Percentiles rank a stretch among this genome's conserved stretches.
These are phyloP conservation scores for Mucuna pruriens DNA, from an alignment of 306 rosid genomes.

Conservation along the genomic window DNA sequence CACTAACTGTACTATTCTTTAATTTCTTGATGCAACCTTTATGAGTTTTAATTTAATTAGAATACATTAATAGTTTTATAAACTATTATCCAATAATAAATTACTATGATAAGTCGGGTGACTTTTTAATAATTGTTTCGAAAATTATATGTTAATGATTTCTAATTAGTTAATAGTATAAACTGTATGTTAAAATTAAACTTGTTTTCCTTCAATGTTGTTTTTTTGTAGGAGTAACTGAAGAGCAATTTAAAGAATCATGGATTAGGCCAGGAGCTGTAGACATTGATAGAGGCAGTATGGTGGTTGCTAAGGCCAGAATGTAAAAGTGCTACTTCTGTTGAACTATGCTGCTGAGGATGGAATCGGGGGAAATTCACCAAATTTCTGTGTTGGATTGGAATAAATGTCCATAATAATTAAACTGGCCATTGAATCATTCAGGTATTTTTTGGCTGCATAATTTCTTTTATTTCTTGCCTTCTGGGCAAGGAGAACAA, in stretches of 20 bases:
- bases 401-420: constrained; percentile 34
- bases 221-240: constrained; percentile 80
- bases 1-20: not conserved
- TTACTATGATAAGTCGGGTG: not conserved
- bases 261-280: constrained; percentile 86
- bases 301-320: constrained; percentile 85
- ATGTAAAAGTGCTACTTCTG: constrained; percentile 47
- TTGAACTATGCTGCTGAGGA: not conserved
- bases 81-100: not conserved
- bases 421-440: constrained; percentile 24
- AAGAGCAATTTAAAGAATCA: constrained; percentile 89
- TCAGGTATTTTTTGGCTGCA: constrained; percentile 4
- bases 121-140: not conserved
- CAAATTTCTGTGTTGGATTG: constrained; percentile 24
- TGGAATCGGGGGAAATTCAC: not conserved
- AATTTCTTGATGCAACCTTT: not conserved
- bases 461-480: constrained; percentile 25
- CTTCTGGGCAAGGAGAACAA: not conserved
- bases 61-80: not conserved
- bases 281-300: constrained; percentile 56
- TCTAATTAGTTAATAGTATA: not conserved
- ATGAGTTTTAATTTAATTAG: not conserved
- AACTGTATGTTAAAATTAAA: not conserved
- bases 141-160: not conserved
- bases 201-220: not conserved